Base-by-base conservation (phyloP, 768 basidiomycete genomes). In the Gautieria morchelliformis region DNA sequence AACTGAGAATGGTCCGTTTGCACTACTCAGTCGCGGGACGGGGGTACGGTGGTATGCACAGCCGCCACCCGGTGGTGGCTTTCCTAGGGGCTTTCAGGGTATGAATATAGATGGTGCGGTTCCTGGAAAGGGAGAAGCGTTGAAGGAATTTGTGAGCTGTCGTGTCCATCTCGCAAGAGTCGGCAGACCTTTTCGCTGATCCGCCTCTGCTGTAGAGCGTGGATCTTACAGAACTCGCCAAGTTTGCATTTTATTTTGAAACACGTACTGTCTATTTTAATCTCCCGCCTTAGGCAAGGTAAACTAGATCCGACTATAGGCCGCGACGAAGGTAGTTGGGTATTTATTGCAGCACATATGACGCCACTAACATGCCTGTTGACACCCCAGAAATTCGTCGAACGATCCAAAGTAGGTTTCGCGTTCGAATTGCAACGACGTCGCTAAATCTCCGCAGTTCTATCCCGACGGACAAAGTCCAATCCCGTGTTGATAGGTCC, bases 261-360 rank as follows among this genome's bases (percentile, higher is more conserved):
- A 9, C 14, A 45, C 32, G 17, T 42, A 17, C 19, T 32, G 22
- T 46, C 15, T 32, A 12, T 20, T 44, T 19, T 42, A 41, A 44
- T 22, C 30, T 41, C 35, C 2, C 35, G 5, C 40, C 8, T 24
- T 19, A 32, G 17, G 15, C 17, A 85, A 35, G 93, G 93, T 30
- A 93, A 93, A 67, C 74, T 95, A 2, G 93, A 96, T 68, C 93
- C 93, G 0, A 85, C 83, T 6, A 96, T 96, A 68, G 93, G 93
- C 3, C 73, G 90, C 65, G 90, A 92, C 59, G 89, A 92, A 72
- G 89, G 88, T 79, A 60, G 17, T 74, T 40, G 20, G 20, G 19
- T 27, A 27, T 27, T 59, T 24, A 47, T 27, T 5, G 27, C 22
- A 49, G 24, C 48, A 30, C 7, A 24, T 27, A 35, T 41, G 5